phyloP scores from a whole-genome alignment of 768 basidiomycete species.

The Lentinula sp. region DNA sequence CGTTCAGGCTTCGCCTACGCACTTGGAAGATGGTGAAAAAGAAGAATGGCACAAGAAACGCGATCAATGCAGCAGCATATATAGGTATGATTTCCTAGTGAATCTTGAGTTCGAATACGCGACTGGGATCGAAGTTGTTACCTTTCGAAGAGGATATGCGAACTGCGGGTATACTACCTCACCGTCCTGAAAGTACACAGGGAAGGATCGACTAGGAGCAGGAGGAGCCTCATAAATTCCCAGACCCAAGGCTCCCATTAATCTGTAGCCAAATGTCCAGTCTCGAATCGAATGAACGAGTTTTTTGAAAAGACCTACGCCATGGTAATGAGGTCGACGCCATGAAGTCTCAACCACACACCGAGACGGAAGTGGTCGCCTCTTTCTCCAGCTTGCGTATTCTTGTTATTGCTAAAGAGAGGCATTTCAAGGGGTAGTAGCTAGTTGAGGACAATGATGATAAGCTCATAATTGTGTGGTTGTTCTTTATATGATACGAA shows the following conservation, averaged over 20 bases:
- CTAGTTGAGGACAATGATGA: neutral
- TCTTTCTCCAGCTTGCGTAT: neutral
- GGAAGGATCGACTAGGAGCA: constrained; percentile 37
- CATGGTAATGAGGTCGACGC: constrained; percentile 49
- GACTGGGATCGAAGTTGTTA: neutral
- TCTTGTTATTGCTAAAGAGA: neutral
- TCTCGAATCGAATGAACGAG: too few relatives aligned
- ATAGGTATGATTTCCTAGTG: constrained; percentile 43
- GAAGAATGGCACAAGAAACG: constrained; percentile 49
- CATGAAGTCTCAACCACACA: constrained; percentile 41
- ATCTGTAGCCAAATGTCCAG: neutral
- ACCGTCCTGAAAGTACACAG: constrained; percentile 38
- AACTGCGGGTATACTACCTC: constrained; percentile 47
- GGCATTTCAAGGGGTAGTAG: neutral
- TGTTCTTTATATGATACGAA: too few relatives aligned
- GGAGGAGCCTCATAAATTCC: constrained; percentile 48
- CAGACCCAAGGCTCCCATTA: constrained; percentile 49
- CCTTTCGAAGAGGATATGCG: constrained; percentile 41
- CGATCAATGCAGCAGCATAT: constrained; percentile 44
- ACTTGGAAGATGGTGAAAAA: constrained; percentile 52
- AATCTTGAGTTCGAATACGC: too few relatives aligned
- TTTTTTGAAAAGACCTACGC: neutral
- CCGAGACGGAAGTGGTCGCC: constrained; percentile 21
- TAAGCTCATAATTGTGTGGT: too few relatives aligned
- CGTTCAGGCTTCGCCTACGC: constrained; percentile 36